Evolutionary conservation across 2,329 filamentous ascomycete species (phyloP).

Genomic region (Amauroascus niger): DNA sequence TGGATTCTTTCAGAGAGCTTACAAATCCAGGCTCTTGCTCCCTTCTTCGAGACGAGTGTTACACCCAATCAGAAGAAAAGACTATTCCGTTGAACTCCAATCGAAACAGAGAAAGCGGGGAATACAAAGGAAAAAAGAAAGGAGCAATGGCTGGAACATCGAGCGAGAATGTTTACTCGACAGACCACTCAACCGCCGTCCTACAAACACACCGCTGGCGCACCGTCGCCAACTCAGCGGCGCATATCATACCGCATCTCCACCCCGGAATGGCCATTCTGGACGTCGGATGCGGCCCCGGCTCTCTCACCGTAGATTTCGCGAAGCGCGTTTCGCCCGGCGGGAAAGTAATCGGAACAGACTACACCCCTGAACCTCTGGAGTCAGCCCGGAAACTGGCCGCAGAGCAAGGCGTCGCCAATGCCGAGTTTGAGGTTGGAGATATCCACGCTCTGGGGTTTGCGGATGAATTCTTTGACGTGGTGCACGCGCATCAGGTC

Average conservation of each 20-base stretch:
- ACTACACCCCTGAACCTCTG: slow-evolving; percentile 25
- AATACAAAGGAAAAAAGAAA: not conserved
- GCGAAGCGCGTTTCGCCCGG: slow-evolving; percentile 29
- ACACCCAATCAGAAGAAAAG: too few relatives aligned
- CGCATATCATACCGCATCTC: slow-evolving; percentile 35
- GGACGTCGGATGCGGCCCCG: slow-evolving; percentile 39
- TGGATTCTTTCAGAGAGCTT: too few relatives aligned
- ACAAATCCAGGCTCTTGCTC: too few relatives aligned
- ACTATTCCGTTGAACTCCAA: too few relatives aligned
- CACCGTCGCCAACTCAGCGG: slow-evolving; percentile 23
- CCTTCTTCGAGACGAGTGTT: too few relatives aligned
- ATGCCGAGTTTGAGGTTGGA: slow-evolving; percentile 29
- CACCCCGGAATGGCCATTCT: slow-evolving; percentile 31
- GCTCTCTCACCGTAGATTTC: slow-evolving; percentile 36
- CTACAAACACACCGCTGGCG: slow-evolving; percentile 14
- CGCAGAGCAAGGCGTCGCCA: slow-evolving; percentile 23
- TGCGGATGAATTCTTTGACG: slow-evolving; percentile 45
- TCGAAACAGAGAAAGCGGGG: not conserved
- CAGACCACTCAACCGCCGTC: slow-evolving; percentile 11
- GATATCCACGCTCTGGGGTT: slow-evolving; percentile 38
- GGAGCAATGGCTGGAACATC: not conserved
- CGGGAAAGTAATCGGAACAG: slow-evolving; percentile 33
- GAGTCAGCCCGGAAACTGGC: slow-evolving; percentile 27
- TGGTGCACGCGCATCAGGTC: slow-evolving; percentile 52
- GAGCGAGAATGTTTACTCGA: slow-evolving; percentile 7